Base-by-base conservation (phyloP, 768 basidiomycete species). In the Coprinopsis marcescibilis region DNA sequence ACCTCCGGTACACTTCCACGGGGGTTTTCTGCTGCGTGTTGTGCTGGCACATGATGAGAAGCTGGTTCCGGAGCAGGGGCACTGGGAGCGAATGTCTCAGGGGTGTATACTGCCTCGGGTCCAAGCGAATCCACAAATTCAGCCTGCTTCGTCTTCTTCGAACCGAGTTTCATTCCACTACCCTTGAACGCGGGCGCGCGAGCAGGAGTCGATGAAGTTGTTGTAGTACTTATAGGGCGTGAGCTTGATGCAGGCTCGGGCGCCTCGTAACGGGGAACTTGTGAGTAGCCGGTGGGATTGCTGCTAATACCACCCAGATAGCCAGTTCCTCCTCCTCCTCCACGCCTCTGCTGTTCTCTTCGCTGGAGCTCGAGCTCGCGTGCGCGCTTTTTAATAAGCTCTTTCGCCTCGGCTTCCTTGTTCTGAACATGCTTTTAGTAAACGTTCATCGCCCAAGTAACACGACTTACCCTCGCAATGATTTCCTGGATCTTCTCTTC, bases 341-440 rank as follows among this genome's bases (percentile, higher is more conserved):
- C 69, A 17, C 91, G 84, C 50, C 81, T 75, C 55, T 95, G 91
- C 62, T 94, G 91, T 61, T 99, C 95, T 26, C 94, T 76, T 33
- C 95, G 82, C 60, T 98, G 96, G 83, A 96, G 89, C 65, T 99
- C 96, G 51, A 99, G 81, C 59, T 97, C 93, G 63, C 96, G 96
- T 0, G 96, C 94, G 24, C 95, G 85, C 32, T 96, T 83, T 64
- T 98, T 98, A 60, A 99, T 85, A 60, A 97, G 95, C 63, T 99
- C 96, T 63, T 99, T 99, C 2, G 95, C 96, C 59, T 99, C 96
- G 4, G 92, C 92, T 67, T 99, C 96, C 67, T 98, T 98, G 73
- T 99, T 98, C 86, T 94, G 54, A 12, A 20, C 40, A 23, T 20
- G 38, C 21, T 32, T 35, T n/a, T 11, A 51, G 11, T 29, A 24